A percentile compares a stretch with the other conserved stretches of the same genome.
Evolutionary conservation across 495 filamentous ascomycete species (phyloP).

Genomic region (Podospora pseudoanserina): DNA sequence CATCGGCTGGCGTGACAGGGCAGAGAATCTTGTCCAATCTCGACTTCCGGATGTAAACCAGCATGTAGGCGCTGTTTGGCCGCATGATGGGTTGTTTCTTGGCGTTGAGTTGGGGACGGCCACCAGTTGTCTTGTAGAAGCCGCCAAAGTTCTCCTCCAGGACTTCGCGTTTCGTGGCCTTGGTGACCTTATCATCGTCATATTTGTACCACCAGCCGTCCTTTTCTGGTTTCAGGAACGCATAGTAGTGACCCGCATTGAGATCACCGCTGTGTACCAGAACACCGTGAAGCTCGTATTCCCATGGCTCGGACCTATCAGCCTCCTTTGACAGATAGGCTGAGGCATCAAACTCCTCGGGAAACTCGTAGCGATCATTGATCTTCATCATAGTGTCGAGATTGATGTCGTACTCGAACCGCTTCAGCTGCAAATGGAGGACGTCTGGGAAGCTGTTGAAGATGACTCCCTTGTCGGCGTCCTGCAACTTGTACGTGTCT

Average conservation of each 20-base stretch:
- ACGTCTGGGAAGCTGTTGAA: constrained; percentile 96
- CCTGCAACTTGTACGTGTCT: constrained; percentile 84
- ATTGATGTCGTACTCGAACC: constrained; percentile 96
- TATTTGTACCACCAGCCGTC: constrained; percentile 95
- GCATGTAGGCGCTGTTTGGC: constrained; percentile 83
- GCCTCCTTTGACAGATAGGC: constrained; percentile 85
- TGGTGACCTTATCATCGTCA: constrained; percentile 93
- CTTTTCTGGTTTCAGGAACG: constrained; percentile 88
- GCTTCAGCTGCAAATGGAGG: constrained; percentile 91
- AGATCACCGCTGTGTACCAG: constrained; percentile 94
- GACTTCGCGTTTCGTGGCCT: constrained; percentile 85
- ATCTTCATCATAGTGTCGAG: constrained; percentile 98
- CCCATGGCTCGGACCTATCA: constrained; percentile 82
- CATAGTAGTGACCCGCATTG: constrained; percentile 99
- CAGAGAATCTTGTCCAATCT: constrained; percentile 75
- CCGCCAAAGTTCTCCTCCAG: constrained; percentile 97
- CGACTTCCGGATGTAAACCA: constrained; percentile 93
- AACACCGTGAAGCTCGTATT: constrained; percentile 91
- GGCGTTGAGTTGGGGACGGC: constrained; percentile 34
- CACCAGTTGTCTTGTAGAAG: constrained; percentile 62
- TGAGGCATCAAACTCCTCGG: constrained; percentile 83
- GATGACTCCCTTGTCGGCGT: constrained; percentile 95
- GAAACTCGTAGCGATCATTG: constrained; percentile 97
- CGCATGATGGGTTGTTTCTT: constrained; percentile 51
- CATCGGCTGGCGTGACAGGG: constrained; percentile 68